Evolutionary conservation across 176 grass and related monocot genomes (phyloP), one percentile per base, ranked within the genome.

Genomic region (Phoenix dactylifera): DNA sequence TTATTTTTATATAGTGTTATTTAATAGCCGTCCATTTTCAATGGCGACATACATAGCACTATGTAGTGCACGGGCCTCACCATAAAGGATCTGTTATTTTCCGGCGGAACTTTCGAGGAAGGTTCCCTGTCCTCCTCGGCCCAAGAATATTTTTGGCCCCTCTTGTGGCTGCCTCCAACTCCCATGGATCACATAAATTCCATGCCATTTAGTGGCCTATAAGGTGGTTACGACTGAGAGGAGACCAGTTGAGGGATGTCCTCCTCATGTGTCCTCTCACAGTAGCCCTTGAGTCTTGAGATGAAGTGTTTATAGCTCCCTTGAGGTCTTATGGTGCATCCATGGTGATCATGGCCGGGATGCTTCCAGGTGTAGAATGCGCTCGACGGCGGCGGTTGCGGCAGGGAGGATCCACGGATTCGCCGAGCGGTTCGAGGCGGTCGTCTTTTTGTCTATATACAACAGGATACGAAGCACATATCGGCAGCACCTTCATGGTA

Each of bases 331-430:
- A 6, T 35, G 16, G 56, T 64, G 50, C 24, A 15, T 20, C 16
- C 1, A 89, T 90, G 54, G 63, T 58, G 23, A 66, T 72, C 70
- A 87, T 95, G 82, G 89, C 85, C 23, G 85, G 90, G 16, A 95
- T 95, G 70, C 70, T 95, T n/a, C 82, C 89, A 0, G 89, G 89
- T 1, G 89, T 86, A 16, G 82, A 89, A 66, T 86, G 79, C 55
- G 82, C 85, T 22, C 81, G 89, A 65, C 73, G 86, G 66, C 69
- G 89, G 7, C 73, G 82, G 49, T 54, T 92, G 19, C 50, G 83
- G 26, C 89, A 78, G 50, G 57, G 58, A 18, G 29, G 23, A 0
- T 58, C 17, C 4, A 16, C 29, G 0, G 63, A 26, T n/a, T 16
- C 26, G 26, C n/a, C 52, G 0, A 22, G 26, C 1, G 51, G 75